Evolutionary conservation across 345 rosid species (phyloP).

Genomic region (Salix viminalis): DNA sequence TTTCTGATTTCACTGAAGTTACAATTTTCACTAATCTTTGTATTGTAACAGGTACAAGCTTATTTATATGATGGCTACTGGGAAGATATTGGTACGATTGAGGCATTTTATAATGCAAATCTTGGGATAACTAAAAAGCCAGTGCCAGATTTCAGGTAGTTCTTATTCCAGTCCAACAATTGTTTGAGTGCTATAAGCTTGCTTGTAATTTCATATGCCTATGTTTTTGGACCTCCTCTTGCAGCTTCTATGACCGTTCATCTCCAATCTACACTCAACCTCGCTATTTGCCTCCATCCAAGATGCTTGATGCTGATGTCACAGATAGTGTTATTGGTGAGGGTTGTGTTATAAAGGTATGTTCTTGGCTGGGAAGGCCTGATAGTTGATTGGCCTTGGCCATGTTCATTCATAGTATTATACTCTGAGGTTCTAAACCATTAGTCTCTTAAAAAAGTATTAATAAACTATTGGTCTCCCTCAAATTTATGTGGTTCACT

Average conservation of each 20-base stretch:
- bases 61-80: constrained; percentile 94
- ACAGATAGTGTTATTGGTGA: constrained; percentile 97
- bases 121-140: constrained; percentile 94
- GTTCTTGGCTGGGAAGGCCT: not conserved
- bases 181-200: not conserved
- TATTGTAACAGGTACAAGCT: constrained; percentile 71
- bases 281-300: constrained; percentile 89
- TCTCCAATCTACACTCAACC: constrained; percentile 97
- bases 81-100: constrained; percentile 98
- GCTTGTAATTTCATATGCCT: not conserved
- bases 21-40: not conserved
- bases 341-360: constrained; percentile 91
- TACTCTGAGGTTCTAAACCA: too few relatives aligned
- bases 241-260: constrained; percentile 92
- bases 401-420: not conserved
- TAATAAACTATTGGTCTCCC: too few relatives aligned
- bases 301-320: constrained; percentile 98
- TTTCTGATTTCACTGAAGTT: not conserved
- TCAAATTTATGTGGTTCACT: too few relatives aligned
- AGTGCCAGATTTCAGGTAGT: constrained; percentile 85
- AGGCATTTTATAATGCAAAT: constrained; percentile 93
- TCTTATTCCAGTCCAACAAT: not conserved
- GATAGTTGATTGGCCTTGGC: not conserved
- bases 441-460: not conserved
- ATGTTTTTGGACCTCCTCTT: constrained; percentile 7